Percentiles rank a stretch among this genome's conserved stretches.
Evolutionary conservation across 192 early-diverging fungal species (phyloP).

Genomic region (Funneliformis mosseae): DNA sequence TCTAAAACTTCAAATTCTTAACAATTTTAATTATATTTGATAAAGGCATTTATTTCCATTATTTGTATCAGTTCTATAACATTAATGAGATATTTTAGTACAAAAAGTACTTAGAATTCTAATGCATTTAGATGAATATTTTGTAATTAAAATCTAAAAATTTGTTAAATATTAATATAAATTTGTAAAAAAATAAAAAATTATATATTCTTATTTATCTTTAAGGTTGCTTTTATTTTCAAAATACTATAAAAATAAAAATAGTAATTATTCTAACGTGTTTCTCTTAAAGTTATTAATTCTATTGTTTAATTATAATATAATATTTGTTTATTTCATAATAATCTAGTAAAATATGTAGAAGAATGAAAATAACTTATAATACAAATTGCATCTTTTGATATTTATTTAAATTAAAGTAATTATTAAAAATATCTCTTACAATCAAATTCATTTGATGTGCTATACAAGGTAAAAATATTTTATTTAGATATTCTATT

Average conservation of each 20-base stretch:
- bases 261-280: neutral
- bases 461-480: constrained; percentile 5
- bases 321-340: neutral
- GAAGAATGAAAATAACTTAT: constrained; percentile 22
- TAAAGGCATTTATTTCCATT: neutral
- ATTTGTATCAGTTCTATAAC: neutral
- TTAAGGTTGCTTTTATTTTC: neutral
- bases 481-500: constrained; percentile 15
- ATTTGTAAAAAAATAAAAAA: constrained; percentile 4
- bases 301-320: constrained; percentile 2
- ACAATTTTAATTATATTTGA: neutral
- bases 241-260: neutral
- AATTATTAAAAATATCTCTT: constrained; percentile 17
- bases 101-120: too few species aligned
- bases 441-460: constrained; percentile 18
- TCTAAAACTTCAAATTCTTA: neutral
- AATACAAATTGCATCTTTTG: constrained; percentile 13
- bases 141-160: neutral
- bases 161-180: too few species aligned
- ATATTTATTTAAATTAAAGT: neutral
- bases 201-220: neutral
- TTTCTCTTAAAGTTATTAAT: neutral
- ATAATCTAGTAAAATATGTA: neutral
- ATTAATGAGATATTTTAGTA: too few species aligned
- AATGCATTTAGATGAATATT: neutral